A percentile compares a stretch with the other conserved stretches of the same genome.
These are phyloP conservation scores for Phyllosticta citribraziliensis DNA, from an alignment of 2,329 filamentous ascomycete genomes.

Conservation along the genomic window DNA sequence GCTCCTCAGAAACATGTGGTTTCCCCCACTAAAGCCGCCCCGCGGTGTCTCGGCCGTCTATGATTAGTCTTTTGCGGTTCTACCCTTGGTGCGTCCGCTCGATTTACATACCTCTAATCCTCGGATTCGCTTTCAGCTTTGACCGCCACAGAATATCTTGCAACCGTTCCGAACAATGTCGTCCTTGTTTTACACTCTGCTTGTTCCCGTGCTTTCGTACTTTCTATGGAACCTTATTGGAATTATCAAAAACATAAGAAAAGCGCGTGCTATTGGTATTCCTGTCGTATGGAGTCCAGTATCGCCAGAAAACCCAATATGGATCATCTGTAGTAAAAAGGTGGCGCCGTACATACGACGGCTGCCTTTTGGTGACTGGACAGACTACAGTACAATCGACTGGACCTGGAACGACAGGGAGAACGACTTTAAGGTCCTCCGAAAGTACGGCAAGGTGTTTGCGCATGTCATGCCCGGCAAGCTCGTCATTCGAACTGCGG, in stretches of 20 bases:
- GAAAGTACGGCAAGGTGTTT: conserved; percentile 13
- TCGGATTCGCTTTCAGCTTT: background rate
- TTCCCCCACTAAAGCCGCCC: background rate
- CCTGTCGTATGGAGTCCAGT: background rate
- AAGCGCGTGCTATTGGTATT: background rate
- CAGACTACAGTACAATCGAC: background rate
- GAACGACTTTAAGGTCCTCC: conserved; percentile 11
- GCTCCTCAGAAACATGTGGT: background rate
- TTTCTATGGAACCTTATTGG: background rate
- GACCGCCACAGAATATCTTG: background rate
- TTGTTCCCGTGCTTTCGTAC: background rate
- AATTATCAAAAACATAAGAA: background rate
- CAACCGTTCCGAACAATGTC: background rate
- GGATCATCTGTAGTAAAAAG: background rate
- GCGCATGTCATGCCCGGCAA: conserved; percentile 12
- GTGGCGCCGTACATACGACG: background rate
- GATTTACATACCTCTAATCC: background rate
- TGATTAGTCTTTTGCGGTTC: background rate
- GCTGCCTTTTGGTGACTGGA: background rate
- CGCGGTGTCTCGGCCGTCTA: background rate
- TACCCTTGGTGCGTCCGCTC: background rate
- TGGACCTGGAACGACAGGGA: conserved; percentile 15
- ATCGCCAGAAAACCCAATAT: background rate
- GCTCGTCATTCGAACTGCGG: conserved; percentile 12
- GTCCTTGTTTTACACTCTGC: background rate